phyloP scores from a whole-genome alignment of 495 filamentous ascomycete genomes.

The Aspergillus egyptiacus region DNA sequence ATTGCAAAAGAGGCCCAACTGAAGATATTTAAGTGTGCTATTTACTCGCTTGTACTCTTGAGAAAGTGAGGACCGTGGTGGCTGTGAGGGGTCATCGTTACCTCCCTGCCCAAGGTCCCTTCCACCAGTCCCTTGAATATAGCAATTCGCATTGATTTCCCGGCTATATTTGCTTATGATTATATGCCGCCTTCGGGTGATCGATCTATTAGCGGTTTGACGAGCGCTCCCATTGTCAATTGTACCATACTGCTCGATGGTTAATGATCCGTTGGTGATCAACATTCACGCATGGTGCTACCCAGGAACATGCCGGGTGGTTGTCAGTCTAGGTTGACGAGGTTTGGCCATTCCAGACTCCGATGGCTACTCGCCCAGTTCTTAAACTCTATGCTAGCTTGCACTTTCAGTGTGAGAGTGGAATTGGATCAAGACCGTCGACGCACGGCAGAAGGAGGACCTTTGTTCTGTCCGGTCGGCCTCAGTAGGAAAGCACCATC shows the following conservation, averaged over 20 bases:
- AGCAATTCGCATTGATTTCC: not conserved
- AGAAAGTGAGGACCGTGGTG: constrained; percentile 14
- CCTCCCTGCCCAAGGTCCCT: not conserved
- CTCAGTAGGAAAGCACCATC: not conserved
- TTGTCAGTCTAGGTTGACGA: not conserved
- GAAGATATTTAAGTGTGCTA: not conserved
- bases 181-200: not conserved
- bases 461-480: not conserved
- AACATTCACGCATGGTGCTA: not conserved
- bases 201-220: not conserved
- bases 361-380: not conserved
- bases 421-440: no score
- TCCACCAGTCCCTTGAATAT: not conserved
- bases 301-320: not conserved
- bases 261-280: not conserved
- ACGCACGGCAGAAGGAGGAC: no score
- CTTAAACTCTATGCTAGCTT: not conserved
- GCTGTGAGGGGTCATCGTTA: constrained; percentile 9
- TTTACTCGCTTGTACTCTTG: not conserved
- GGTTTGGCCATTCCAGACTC: no score
- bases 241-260: not conserved
- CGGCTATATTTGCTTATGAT: not conserved
- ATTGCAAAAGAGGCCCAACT: not conserved
- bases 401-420: no score
- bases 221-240: not conserved